phyloP scores from a whole-genome alignment of 331 rosid species.

The Quercus tomentella region DNA sequence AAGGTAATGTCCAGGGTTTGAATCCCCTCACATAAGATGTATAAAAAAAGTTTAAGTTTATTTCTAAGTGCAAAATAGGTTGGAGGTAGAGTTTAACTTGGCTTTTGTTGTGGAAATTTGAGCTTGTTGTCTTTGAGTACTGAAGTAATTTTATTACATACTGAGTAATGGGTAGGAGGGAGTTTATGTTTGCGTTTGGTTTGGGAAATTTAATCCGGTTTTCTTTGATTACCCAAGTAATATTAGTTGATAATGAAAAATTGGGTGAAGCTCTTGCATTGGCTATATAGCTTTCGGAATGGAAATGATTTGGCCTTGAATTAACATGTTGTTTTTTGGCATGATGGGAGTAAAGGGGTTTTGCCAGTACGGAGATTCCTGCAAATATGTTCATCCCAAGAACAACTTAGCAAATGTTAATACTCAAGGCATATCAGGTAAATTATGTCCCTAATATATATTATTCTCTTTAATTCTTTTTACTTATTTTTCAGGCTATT shows the following conservation, averaged over 20 bases:
- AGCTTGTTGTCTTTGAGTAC: too few relatives aligned
- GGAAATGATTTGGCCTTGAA: too few relatives aligned
- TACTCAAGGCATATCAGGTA: not conserved
- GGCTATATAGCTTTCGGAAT: too few relatives aligned
- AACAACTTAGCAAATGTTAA: not conserved
- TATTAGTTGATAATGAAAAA: not conserved
- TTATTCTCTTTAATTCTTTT: too few relatives aligned
- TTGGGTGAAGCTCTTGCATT: not conserved
- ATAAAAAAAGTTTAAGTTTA: not conserved
- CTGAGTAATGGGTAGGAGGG: too few relatives aligned
- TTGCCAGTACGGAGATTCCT: conserved; percentile 39
- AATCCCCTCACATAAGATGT: too few relatives aligned
- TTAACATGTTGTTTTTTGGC: not conserved
- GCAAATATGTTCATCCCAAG: conserved; percentile 42
- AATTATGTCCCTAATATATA: too few relatives aligned
- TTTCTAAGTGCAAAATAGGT: not conserved
- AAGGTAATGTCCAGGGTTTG: too few relatives aligned
- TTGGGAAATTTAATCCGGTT: not conserved
- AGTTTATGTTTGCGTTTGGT: not conserved
- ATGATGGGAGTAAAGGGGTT: conserved; percentile 23
- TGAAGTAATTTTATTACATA: too few relatives aligned
- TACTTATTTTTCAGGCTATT: too few relatives aligned
- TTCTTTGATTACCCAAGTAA: not conserved
- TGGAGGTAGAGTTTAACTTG: not conserved
- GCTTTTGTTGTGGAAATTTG: too few relatives aligned